A percentile compares a stretch with the other conserved stretches of the same genome.
Evolutionary conservation across 2,329 filamentous ascomycete genomes (phyloP).

Genomic region (Karstenula rhodostoma): DNA sequence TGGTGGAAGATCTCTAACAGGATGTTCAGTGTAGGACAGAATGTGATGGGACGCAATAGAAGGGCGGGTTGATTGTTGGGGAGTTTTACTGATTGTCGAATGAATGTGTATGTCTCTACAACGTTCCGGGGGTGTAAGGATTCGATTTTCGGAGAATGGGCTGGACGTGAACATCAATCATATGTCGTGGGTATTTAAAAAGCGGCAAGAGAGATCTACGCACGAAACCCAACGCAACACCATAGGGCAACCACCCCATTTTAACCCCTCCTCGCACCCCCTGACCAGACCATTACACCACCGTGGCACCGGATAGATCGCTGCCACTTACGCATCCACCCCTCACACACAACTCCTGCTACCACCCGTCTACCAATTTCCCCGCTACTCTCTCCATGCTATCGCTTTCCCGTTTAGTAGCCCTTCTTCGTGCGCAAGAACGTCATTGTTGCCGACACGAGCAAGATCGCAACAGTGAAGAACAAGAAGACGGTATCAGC

Average conservation of each 20-base stretch:
- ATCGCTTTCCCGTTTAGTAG: background rate
- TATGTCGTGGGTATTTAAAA: background rate
- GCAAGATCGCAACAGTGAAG: conserved; percentile 19
- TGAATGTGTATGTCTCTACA: background rate
- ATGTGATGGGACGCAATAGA: background rate
- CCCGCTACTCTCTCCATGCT: background rate
- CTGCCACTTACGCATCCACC: background rate
- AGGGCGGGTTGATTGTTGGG: background rate
- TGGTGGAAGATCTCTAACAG: background rate
- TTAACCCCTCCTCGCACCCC: background rate
- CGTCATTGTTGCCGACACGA: conserved; percentile 14
- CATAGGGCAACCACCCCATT: background rate
- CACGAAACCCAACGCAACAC: background rate
- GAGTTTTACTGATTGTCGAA: background rate
- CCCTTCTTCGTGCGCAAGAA: conserved; percentile 16
- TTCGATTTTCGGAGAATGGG: background rate
- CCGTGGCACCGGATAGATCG: no score
- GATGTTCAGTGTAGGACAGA: background rate
- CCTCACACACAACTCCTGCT: background rate
- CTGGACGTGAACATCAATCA: background rate
- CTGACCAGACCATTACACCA: background rate
- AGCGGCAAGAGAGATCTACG: background rate
- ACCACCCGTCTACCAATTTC: background rate
- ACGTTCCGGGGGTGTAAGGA: background rate
- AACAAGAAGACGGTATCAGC: conserved; percentile 33